Percentiles rank a stretch among this genome's conserved stretches.
Evolutionary conservation across 1,284 basidiomycete species (phyloP).

Genomic region (Malassezia brasiliensis): DNA sequence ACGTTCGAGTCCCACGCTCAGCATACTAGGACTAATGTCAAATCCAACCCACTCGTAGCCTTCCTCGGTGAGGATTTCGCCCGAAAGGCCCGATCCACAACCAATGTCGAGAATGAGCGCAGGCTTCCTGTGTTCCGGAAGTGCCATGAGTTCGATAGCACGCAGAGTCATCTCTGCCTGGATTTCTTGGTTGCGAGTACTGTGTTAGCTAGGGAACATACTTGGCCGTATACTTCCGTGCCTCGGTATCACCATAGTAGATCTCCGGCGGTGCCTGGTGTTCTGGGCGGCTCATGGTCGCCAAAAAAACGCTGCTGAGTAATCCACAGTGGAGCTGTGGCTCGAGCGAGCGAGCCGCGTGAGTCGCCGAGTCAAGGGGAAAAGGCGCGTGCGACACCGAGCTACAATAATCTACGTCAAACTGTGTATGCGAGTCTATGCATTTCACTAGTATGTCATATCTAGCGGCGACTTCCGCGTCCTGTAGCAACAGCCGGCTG

Average conservation of each 20-base stretch:
- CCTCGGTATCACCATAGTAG: slow-evolving; percentile 91
- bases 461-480: too few species aligned
- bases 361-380: too few species aligned
- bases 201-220: slow-evolving; percentile 50
- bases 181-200: slow-evolving; percentile 81
- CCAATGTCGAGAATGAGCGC: slow-evolving; percentile 80
- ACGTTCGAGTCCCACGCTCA: slow-evolving; percentile 44
- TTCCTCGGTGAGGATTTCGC: slow-evolving; percentile 88
- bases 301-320: slow-evolving; percentile 4
- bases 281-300: slow-evolving; percentile 82
- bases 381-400: too few species aligned
- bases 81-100: slow-evolving; percentile 94
- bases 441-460: too few species aligned
- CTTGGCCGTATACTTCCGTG: slow-evolving; percentile 94
- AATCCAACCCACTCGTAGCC: slow-evolving; percentile 90
- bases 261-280: slow-evolving; percentile 92
- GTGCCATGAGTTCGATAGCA: slow-evolving; percentile 77
- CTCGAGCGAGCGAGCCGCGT: background rate
- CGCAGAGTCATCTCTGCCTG: slow-evolving; percentile 97
- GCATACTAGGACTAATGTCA: slow-evolving; percentile 92
- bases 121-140: slow-evolving; percentile 53
- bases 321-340: background rate
- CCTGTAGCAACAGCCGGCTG: too few species aligned
- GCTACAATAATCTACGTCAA: too few species aligned
- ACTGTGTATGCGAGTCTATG: too few species aligned